Base-by-base conservation (phyloP, 2,329 filamentous ascomycete species). In the Zalaria obscura region DNA sequence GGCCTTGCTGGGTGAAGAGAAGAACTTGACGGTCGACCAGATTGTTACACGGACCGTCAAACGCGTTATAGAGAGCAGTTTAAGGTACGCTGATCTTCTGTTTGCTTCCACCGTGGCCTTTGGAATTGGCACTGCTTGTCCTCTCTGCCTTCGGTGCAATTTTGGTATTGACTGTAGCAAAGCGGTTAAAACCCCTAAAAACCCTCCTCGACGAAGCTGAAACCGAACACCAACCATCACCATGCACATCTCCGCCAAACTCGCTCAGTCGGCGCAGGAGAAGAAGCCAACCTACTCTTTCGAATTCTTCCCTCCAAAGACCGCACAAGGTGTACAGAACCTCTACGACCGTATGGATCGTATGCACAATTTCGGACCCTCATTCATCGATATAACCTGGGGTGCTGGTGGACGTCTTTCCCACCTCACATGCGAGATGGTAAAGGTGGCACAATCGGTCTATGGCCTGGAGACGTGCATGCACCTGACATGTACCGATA, bases 331-430 rank as follows among this genome's bases (percentile, higher is more conserved):
- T 72, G 89, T 98, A 8, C 91, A 98, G 68, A 98, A 98, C 63
- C 79, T 98, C 44, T 98, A 98, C 72, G 91, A 98, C 55, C 85
- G 91, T 53, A 96, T 98, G 84, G 91, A 98, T 66, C 87, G 88
- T 65, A 98, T 98, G 91, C 87, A 94, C 64, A 77, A 81, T 55
- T 76, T 93, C 48, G 91, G 87, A 2, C 91, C 89, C 48, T 82
- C 88, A 56, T 98, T 98, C 69, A 87, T 98, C 61, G 91, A 98
- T 64, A 83, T 98, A 56, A 98, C 91, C 48, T 98, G 91, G 91
- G 93, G 93, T 48, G 91, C 91, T 40, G 91, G 91, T 52, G 91
- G 91, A 38, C 80, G 83, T 50, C 77, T 91, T 52, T 91, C 89
- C 42, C 82, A 93, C 58, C 68, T 98, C 55, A 98, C 91, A 35